These are phyloP conservation scores for Atractiella rhizophila DNA, from an alignment of 768 basidiomycete species.

Conservation along the genomic window DNA sequence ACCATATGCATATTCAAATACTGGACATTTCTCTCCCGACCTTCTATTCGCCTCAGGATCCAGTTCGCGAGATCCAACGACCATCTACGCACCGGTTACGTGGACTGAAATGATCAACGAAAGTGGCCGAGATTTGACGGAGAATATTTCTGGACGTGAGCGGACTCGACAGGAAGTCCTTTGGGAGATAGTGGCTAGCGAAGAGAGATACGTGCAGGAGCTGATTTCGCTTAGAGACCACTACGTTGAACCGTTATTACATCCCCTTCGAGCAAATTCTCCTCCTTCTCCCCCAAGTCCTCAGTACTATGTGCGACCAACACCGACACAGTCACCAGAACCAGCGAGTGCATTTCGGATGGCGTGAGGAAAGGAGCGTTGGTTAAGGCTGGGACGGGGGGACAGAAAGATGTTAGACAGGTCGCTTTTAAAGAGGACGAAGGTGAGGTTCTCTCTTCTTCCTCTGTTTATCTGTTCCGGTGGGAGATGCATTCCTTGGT, in stretches of 20 bases:
- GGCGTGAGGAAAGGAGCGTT: too few relatives aligned
- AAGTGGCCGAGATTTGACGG: constrained; percentile 18
- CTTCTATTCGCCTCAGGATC: too few relatives aligned
- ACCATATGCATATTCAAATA: too few relatives aligned
- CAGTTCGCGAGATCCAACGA: not conserved
- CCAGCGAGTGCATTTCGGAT: too few relatives aligned
- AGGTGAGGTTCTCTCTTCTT: too few relatives aligned
- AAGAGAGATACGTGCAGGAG: constrained; percentile 18
- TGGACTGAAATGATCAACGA: constrained; percentile 19
- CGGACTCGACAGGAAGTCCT: constrained; percentile 19
- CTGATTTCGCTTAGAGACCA: constrained; percentile 11
- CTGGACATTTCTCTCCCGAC: too few relatives aligned
- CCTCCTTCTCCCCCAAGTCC: not conserved
- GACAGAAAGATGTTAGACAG: too few relatives aligned
- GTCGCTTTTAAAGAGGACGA: too few relatives aligned
- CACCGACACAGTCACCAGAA: not conserved
- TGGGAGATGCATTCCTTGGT: too few relatives aligned
- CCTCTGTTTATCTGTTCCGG: too few relatives aligned
- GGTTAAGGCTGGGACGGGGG: too few relatives aligned
- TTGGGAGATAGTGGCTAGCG: constrained; percentile 19
- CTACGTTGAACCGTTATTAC: constrained; percentile 15
- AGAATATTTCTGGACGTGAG: constrained; percentile 16
- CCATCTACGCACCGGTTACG: constrained; percentile 10
- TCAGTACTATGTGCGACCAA: not conserved
- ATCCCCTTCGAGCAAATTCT: constrained; percentile 3